Conservation (phyloP, 2,329 filamentous ascomycete species). For the Parafenestella ontariensis region DNA sequence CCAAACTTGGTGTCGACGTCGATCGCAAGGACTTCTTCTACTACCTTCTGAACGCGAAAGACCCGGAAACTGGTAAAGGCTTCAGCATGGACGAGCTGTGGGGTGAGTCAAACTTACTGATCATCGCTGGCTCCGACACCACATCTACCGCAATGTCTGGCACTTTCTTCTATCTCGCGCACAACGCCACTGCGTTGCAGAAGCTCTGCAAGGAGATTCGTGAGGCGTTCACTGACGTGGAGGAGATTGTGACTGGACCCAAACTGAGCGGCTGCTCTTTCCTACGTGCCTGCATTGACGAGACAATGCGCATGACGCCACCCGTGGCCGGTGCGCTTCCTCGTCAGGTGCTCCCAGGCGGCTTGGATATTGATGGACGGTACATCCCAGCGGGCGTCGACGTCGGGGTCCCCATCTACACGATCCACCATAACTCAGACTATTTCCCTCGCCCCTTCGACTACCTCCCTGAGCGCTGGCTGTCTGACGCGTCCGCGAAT, state of each 20-base stretch:
- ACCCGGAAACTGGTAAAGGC: slow-evolving; percentile 55
- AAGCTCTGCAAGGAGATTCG: slow-evolving; percentile 45
- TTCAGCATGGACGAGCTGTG: slow-evolving; percentile 56
- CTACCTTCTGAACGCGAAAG: slow-evolving; percentile 56
- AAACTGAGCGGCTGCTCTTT: slow-evolving; percentile 43
- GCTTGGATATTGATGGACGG: slow-evolving; percentile 46
- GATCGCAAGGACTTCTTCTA: slow-evolving; percentile 58
- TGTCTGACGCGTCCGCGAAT: slow-evolving; percentile 38
- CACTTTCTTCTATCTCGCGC: slow-evolving; percentile 54
- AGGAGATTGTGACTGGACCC: slow-evolving; percentile 48
- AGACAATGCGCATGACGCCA: slow-evolving; percentile 51
- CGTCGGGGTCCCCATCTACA: slow-evolving; percentile 48
- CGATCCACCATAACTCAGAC: slow-evolving; percentile 48
- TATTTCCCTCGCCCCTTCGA: slow-evolving; percentile 49
- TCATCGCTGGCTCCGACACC: slow-evolving; percentile 58
- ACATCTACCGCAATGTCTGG: slow-evolving; percentile 53
- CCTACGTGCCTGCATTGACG: slow-evolving; percentile 50
- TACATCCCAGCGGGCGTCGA: slow-evolving; percentile 46
- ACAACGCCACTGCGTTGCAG: slow-evolving; percentile 46
- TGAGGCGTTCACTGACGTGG: slow-evolving; percentile 42
- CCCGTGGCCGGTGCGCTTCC: slow-evolving; percentile 49
- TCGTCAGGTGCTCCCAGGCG: slow-evolving; percentile 47
- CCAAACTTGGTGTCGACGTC: slow-evolving; percentile 49
- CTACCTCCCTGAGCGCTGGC: slow-evolving; percentile 49
- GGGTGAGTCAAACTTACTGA: slow-evolving; percentile 58